phyloP scores from a whole-genome alignment of 1,284 basidiomycete species.

The Ceratobasidium sp. region DNA sequence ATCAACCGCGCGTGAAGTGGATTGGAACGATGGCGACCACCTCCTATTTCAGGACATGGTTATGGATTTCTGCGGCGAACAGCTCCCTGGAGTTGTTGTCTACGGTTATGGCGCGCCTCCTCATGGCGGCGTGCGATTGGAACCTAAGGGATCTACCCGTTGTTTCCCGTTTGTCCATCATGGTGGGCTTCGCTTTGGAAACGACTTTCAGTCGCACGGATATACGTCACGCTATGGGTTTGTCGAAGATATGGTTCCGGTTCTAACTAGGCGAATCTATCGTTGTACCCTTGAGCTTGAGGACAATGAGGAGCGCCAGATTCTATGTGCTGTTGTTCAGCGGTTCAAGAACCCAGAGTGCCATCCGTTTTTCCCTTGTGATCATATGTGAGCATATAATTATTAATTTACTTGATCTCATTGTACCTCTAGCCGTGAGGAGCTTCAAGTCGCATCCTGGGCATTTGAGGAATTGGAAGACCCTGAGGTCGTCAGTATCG shows the following conservation, averaged over 20 bases:
- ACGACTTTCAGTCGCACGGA: background rate
- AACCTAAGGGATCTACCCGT: background rate
- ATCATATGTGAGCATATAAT: too few relatives aligned
- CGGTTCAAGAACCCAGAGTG: background rate
- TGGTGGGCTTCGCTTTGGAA: background rate
- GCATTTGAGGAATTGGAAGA: background rate
- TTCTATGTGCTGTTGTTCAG: background rate
- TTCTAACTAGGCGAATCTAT: background rate
- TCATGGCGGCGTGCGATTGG: background rate
- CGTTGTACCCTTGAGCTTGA: background rate
- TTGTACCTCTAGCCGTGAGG: too few relatives aligned
- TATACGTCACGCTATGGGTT: background rate
- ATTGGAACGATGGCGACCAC: background rate
- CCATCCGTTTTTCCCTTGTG: too few relatives aligned
- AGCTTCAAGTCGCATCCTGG: background rate
- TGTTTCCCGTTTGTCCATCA: background rate
- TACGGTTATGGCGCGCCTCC: background rate
- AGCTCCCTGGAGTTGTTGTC: background rate
- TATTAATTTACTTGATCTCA: too few relatives aligned
- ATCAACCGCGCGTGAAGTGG: background rate
- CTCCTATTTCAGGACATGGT: background rate
- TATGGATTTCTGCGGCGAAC: background rate
- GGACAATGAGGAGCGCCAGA: background rate
- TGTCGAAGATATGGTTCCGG: background rate
- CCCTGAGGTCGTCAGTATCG: background rate